Conservation (phyloP, 2,329 filamentous ascomycete genomes). For the Boeremia exigua region DNA sequence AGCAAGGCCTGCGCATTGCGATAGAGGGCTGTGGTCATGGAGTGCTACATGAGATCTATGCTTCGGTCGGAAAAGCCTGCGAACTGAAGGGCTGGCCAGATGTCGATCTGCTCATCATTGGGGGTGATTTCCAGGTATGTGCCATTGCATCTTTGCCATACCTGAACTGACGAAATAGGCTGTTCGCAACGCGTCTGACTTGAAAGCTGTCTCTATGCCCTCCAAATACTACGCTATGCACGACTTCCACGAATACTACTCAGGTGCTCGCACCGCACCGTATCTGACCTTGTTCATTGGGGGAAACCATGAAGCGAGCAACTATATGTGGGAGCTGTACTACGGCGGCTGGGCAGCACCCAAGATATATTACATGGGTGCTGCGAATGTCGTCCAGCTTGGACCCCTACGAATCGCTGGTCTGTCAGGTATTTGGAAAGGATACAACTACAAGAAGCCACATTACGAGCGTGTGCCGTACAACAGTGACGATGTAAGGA, state of each 20-base stretch:
- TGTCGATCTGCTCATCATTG: constrained; percentile 90
- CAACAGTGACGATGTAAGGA: constrained; percentile 74
- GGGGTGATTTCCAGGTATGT: constrained; percentile 87
- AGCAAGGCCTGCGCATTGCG: constrained; percentile 69
- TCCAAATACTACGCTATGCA: constrained; percentile 85
- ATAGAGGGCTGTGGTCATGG: constrained; percentile 94
- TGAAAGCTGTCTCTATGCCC: constrained; percentile 89
- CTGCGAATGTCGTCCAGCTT: constrained; percentile 84
- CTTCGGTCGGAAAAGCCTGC: constrained; percentile 73
- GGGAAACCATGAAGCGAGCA: constrained; percentile 94
- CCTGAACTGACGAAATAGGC: constrained; percentile 60
- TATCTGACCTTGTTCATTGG: constrained; percentile 92
- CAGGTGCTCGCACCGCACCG: constrained; percentile 75
- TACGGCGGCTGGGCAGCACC: constrained; percentile 97
- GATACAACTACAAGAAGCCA: constrained; percentile 80
- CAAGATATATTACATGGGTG: constrained; percentile 96
- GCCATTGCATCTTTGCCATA: neutral
- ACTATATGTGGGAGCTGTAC: constrained; percentile 88
- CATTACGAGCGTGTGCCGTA: constrained; percentile 90
- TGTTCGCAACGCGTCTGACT: constrained; percentile 84
- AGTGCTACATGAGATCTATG: constrained; percentile 88
- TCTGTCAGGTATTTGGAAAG: constrained; percentile 94
- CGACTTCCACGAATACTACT: constrained; percentile 95
- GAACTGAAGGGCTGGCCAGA: constrained; percentile 75
- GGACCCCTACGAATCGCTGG: constrained; percentile 88